Evolutionary conservation across 345 rosid species (phyloP).

Genomic region (Pugionium dolabratum): DNA sequence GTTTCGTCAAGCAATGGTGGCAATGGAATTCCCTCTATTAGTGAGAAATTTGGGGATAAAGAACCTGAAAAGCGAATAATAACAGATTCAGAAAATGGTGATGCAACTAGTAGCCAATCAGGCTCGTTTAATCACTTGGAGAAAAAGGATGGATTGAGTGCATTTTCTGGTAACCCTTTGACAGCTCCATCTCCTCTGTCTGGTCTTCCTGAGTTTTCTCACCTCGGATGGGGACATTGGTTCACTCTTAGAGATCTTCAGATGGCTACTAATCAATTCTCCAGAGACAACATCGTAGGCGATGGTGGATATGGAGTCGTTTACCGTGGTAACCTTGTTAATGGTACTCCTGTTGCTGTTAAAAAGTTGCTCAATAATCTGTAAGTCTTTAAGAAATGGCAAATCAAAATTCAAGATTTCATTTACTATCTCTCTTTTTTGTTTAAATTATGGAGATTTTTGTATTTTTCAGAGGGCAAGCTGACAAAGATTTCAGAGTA

Average conservation of each 20-base stretch:
- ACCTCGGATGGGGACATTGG: slow-evolving; percentile 98
- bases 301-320: slow-evolving; percentile 96
- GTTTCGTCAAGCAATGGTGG: slow-evolving; percentile 51
- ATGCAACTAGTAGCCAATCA: slow-evolving; percentile 50
- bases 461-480: slow-evolving; percentile 74
- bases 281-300: slow-evolving; percentile 44
- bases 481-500: slow-evolving; percentile 91
- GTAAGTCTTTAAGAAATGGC: slow-evolving; percentile 46
- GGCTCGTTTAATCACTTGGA: slow-evolving; percentile 62
- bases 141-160: slow-evolving; percentile 47
- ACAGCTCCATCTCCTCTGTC: slow-evolving; percentile 84
- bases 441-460: slow-evolving; percentile 9
- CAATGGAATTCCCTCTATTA: slow-evolving; percentile 35
- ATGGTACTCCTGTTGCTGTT: slow-evolving; percentile 85
- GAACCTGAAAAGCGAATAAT: slow-evolving; percentile 39
- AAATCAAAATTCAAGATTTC: background rate
- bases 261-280: slow-evolving; percentile 69
- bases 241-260: slow-evolving; percentile 91
- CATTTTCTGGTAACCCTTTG: slow-evolving; percentile 61
- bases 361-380: slow-evolving; percentile 89
- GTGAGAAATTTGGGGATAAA: slow-evolving; percentile 35
- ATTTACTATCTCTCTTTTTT: background rate
- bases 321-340: slow-evolving; percentile 71
- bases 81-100: slow-evolving; percentile 53
- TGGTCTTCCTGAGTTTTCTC: slow-evolving; percentile 90